A percentile compares a stretch with the other conserved stretches of the same genome.
Evolutionary conservation across 768 basidiomycete genomes (phyloP).

Genomic region (Boletales sp.): DNA sequence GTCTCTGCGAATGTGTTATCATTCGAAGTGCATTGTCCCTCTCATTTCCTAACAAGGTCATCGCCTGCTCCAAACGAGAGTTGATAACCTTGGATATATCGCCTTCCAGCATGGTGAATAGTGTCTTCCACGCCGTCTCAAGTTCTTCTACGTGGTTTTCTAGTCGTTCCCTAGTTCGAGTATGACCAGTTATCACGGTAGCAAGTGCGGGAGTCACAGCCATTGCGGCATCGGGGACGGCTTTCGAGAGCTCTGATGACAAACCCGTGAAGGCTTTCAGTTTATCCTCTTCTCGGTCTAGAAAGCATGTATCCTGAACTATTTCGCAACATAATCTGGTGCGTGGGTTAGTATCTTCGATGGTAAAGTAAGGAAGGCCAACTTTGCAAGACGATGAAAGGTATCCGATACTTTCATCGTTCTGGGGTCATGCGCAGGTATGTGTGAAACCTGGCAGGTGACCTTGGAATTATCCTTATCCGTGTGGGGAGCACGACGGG

Average conservation of each 20-base stretch:
- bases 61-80: constrained; percentile 27
- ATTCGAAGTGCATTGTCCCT: constrained; percentile 21
- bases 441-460: neutral
- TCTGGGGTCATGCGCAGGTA: constrained; percentile 4
- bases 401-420: constrained; percentile 21
- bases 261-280: constrained; percentile 48
- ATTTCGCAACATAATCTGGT: constrained; percentile 44
- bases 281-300: constrained; percentile 45
- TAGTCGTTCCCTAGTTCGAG: constrained; percentile 39
- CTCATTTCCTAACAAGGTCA: constrained; percentile 33
- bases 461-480: constrained; percentile 1
- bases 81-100: constrained; percentile 41
- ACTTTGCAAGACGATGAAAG: constrained; percentile 41
- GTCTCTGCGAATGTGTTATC: constrained; percentile 19
- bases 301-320: constrained; percentile 39
- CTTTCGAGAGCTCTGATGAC: constrained; percentile 44
- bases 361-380: constrained; percentile 9
- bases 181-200: constrained; percentile 40
- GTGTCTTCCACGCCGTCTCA: constrained; percentile 44
- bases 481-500: constrained; percentile 2
- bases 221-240: constrained; percentile 40
- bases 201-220: constrained; percentile 45
- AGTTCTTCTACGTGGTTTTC: constrained; percentile 39
- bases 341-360: constrained; percentile 9
- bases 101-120: constrained; percentile 39